Conservation (phyloP, 1,139 yeast species). For the Sugiyamaella paludigena region DNA sequence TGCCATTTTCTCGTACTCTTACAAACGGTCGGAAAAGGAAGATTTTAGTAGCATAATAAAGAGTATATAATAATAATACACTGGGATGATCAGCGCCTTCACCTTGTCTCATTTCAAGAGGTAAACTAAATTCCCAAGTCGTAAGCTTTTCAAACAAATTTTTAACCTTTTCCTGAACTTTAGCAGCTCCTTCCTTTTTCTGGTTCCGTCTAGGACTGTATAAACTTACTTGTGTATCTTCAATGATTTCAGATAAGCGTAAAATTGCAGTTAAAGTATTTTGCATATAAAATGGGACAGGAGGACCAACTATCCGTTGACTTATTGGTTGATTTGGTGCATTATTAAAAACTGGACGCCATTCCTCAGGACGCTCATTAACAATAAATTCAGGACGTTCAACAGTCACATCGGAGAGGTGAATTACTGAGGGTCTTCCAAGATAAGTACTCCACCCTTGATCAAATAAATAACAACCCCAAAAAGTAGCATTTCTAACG, state of each 20-base stretch:
- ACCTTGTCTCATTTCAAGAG: constrained; percentile 19
- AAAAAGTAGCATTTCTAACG: constrained; percentile 27
- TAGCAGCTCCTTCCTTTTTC: constrained; percentile 9
- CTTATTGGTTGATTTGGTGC: constrained; percentile 10
- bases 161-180: constrained; percentile 12
- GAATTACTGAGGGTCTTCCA: constrained; percentile 29
- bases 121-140: constrained; percentile 25
- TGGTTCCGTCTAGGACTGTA: constrained; percentile 17
- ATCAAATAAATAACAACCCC: constrained; percentile 31
- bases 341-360: constrained; percentile 19
- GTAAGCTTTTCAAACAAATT: constrained; percentile 20
- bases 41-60: constrained; percentile 25
- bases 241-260: constrained; percentile 20
- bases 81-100: constrained; percentile 22
- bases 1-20: constrained; percentile 11
- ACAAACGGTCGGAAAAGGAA: constrained; percentile 27
- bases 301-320: constrained; percentile 14
- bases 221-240: constrained; percentile 16
- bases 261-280: constrained; percentile 19
- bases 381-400: constrained; percentile 15
- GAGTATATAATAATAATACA: constrained; percentile 25
- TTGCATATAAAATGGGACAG: constrained; percentile 18
- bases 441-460: constrained; percentile 30
- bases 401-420: constrained; percentile 25
- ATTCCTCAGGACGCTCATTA: constrained; percentile 18